A percentile compares a stretch with the other conserved stretches of the same genome.
phyloP scores from a whole-genome alignment of 768 basidiomycete species.

The Dioszegia aurantiaca region DNA sequence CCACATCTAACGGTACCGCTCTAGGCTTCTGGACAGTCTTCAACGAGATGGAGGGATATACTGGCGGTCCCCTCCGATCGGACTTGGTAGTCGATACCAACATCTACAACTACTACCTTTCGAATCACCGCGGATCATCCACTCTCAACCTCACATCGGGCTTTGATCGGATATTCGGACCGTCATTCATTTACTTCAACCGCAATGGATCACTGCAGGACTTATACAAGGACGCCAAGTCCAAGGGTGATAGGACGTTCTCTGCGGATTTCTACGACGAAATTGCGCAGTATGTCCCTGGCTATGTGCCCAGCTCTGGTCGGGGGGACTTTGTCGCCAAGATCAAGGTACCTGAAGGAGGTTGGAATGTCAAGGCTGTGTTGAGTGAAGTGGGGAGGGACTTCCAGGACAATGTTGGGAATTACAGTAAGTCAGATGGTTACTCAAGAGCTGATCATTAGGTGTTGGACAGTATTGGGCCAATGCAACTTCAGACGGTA shows the following conservation, averaged over 20 bases:
- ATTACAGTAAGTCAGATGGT: conserved; percentile 1
- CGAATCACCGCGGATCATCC: conserved; percentile 32
- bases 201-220: conserved; percentile 10
- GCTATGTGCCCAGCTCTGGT: conserved; percentile 15
- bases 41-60: conserved; percentile 28
- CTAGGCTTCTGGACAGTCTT: conserved; percentile 34
- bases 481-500: conserved; percentile 22
- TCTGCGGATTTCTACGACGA: conserved; percentile 33
- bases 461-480: conserved; percentile 35
- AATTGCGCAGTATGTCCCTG: conserved; percentile 24
- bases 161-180: conserved; percentile 40
- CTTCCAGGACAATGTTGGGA: conserved; percentile 32
- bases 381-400: conserved; percentile 25
- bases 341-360: conserved; percentile 22
- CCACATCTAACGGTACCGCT: conserved; percentile 17
- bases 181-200: conserved; percentile 28
- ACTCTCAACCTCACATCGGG: conserved; percentile 31
- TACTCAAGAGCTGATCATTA: not conserved
- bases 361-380: conserved; percentile 23
- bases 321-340: conserved; percentile 24
- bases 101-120: conserved; percentile 30
- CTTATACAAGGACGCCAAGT: conserved; percentile 9
- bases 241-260: conserved; percentile 13
- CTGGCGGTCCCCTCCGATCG: conserved; percentile 26
- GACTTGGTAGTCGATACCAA: conserved; percentile 35